phyloP scores from a whole-genome alignment of 805 yeast species.

The Suhomyces pyralidae region DNA sequence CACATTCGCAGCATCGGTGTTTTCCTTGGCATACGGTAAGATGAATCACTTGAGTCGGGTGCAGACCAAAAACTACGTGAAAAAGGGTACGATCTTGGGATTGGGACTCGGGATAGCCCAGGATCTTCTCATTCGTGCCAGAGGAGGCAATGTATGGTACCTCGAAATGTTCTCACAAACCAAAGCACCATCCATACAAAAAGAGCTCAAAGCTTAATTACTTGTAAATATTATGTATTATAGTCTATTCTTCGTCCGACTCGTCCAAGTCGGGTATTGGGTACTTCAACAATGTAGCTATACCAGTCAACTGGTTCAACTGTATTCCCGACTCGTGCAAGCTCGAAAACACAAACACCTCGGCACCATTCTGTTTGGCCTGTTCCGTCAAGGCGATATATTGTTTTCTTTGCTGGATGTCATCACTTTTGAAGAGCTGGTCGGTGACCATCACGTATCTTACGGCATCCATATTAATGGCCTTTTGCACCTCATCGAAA shows the following conservation, averaged over 20 bases:
- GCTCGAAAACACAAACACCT: conserved; percentile 75
- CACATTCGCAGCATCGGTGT: conserved; percentile 49
- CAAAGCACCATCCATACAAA: background rate
- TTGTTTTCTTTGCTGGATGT: conserved; percentile 61
- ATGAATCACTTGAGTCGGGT: conserved; percentile 39
- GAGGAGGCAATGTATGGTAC: conserved; percentile 72
- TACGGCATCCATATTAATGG: conserved; percentile 75
- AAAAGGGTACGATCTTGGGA: conserved; percentile 59
- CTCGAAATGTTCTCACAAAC: conserved; percentile 22
- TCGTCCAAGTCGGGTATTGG: conserved; percentile 79
- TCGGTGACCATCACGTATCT: conserved; percentile 75
- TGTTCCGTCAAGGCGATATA: conserved; percentile 65
- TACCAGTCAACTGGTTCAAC: conserved; percentile 82
- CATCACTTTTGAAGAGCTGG: conserved; percentile 71
- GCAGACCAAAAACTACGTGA: conserved; percentile 42
- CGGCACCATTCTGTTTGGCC: conserved; percentile 71
- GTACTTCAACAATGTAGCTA: conserved; percentile 81
- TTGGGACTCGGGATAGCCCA: conserved; percentile 60
- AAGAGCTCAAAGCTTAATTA: background rate
- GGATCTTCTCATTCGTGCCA: conserved; percentile 53
- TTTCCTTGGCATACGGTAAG: conserved; percentile 53
- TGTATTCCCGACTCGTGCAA: conserved; percentile 89
- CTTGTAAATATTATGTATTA: background rate
- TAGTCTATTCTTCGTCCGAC: conserved; percentile 42
- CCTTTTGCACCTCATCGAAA: conserved; percentile 69